Evolutionary conservation across 306 rosid species (phyloP).

Genomic region (Datisca glomerata): DNA sequence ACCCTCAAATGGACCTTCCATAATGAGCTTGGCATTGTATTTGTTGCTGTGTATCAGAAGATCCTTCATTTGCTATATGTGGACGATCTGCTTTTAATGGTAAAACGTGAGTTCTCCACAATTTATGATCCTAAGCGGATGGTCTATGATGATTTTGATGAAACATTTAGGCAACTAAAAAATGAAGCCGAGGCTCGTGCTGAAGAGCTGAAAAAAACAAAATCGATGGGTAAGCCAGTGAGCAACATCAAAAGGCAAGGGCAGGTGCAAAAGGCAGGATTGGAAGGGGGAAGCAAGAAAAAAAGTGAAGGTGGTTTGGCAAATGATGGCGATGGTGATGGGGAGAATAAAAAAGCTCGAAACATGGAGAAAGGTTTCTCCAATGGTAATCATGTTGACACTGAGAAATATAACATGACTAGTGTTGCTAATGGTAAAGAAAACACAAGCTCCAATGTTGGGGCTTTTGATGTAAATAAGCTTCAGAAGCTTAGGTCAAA

Average conservation of each 20-base stretch:
- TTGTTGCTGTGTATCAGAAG: slow-evolving; percentile 84
- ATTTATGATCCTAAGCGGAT: slow-evolving; percentile 55
- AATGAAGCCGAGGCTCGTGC: slow-evolving; percentile 85
- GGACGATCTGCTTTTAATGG: slow-evolving; percentile 66
- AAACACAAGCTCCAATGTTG: slow-evolving; percentile 54
- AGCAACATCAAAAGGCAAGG: slow-evolving; percentile 51
- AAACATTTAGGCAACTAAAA: slow-evolving; percentile 65
- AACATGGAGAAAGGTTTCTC: slow-evolving; percentile 56
- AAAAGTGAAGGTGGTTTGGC: slow-evolving; percentile 32
- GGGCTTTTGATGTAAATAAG: slow-evolving; percentile 98
- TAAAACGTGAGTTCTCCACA: slow-evolving; percentile 58
- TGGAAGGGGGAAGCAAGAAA: slow-evolving; percentile 46
- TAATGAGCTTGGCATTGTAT: slow-evolving; percentile 80
- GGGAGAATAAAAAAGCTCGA: slow-evolving; percentile 27
- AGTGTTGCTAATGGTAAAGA: slow-evolving; percentile 45
- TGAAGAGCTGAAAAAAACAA: slow-evolving; percentile 64
- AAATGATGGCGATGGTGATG: slow-evolving; percentile 38
- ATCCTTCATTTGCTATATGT: slow-evolving; percentile 76
- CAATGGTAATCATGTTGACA: slow-evolving; percentile 38
- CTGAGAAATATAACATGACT: slow-evolving; percentile 35
- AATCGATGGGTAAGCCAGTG: slow-evolving; percentile 39
- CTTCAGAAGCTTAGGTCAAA: slow-evolving; percentile 73
- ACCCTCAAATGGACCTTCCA: slow-evolving; percentile 94
- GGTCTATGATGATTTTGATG: slow-evolving; percentile 57
- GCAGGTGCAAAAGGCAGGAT: slow-evolving; percentile 46